A percentile compares a stretch with the other conserved stretches of the same genome.
phyloP scores from a whole-genome alignment of 495 filamentous ascomycete species.

The Penicillium longicatenatum region DNA sequence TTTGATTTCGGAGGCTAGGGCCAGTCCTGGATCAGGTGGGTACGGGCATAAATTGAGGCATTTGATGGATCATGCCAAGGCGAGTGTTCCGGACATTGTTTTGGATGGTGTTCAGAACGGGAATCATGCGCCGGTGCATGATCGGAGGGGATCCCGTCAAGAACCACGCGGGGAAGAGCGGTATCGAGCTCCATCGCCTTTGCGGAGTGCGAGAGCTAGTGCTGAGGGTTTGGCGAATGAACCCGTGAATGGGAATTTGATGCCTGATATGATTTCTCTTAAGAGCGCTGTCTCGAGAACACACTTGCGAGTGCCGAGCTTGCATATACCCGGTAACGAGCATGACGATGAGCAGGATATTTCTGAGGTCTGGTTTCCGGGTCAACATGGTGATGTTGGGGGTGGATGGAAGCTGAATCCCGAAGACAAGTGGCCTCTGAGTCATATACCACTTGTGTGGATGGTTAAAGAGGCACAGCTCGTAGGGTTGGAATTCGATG shows the following conservation, averaged over 20 bases:
- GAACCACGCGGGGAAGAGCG: slow-evolving; percentile 8
- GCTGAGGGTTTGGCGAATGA: slow-evolving; percentile 3
- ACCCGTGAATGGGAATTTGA: not conserved
- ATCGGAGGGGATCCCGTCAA: not conserved
- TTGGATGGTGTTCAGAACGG: slow-evolving; percentile 2
- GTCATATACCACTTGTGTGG: slow-evolving; percentile 73
- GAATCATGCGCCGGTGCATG: not conserved
- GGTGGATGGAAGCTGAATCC: slow-evolving; percentile 71
- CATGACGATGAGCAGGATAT: slow-evolving; percentile 68
- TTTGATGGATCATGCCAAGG: slow-evolving; percentile 10
- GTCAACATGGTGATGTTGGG: slow-evolving; percentile 78
- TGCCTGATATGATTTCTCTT: slow-evolving; percentile 12
- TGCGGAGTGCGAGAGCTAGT: slow-evolving; percentile 11
- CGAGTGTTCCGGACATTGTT: slow-evolving; percentile 17
- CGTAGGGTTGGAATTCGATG: slow-evolving; percentile 69
- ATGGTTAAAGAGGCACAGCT: slow-evolving; percentile 76
- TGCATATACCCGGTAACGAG: slow-evolving; percentile 19
- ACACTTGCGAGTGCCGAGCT: slow-evolving; percentile 13
- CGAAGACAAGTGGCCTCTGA: slow-evolving; percentile 57
- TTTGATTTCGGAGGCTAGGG: slow-evolving; percentile 59
- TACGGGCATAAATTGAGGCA: slow-evolving; percentile 13
- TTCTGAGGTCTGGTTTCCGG: slow-evolving; percentile 78
- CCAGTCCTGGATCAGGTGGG: not conserved
- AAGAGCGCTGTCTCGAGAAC: slow-evolving; percentile 14
- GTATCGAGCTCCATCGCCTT: slow-evolving; percentile 17